Evolutionary conservation across 176 grass and related monocot genomes (phyloP).

Genomic region (Zoysia japonica): DNA sequence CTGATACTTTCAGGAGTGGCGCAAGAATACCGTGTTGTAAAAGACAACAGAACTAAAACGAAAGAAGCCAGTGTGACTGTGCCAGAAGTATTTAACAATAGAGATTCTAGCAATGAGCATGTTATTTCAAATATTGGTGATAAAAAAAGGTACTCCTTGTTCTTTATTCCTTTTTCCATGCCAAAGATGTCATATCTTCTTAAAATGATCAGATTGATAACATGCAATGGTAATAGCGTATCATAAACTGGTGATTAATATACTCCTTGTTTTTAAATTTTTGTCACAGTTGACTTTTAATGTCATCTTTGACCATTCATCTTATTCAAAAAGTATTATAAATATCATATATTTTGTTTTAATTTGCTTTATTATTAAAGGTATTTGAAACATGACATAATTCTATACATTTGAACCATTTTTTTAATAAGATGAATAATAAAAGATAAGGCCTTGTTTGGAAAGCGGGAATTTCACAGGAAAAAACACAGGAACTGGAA

Average conservation of each 20-base stretch:
- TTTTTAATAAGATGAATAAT: too few relatives aligned
- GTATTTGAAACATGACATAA: too few relatives aligned
- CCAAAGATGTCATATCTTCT: not conserved
- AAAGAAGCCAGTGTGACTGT: conserved; percentile 39
- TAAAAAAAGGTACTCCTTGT: conserved; percentile 54
- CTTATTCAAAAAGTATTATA: too few relatives aligned
- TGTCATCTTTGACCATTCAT: too few relatives aligned
- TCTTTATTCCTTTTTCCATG: conserved; percentile 18
- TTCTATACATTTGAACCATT: too few relatives aligned
- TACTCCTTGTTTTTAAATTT: too few relatives aligned
- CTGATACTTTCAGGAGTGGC: conserved; percentile 47
- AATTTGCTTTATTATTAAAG: too few relatives aligned
- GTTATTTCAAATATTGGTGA: conserved; percentile 33
- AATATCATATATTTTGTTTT: too few relatives aligned
- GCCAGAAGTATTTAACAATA: conserved; percentile 36
- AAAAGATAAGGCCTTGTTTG: too few relatives aligned
- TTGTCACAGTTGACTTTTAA: too few relatives aligned
- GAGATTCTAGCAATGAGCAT: conserved; percentile 15
- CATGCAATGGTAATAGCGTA: not conserved
- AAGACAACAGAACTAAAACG: conserved; percentile 67
- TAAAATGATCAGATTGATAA: conserved; percentile 1
- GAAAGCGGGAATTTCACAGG: too few relatives aligned
- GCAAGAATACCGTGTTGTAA: conserved; percentile 71
- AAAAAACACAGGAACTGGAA: too few relatives aligned
- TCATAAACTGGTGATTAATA: not conserved